Percentiles rank a stretch among this genome's conserved stretches.
phyloP scores from a whole-genome alignment of 2,329 filamentous ascomycete species.

The Pseudocercospora crystallina region DNA sequence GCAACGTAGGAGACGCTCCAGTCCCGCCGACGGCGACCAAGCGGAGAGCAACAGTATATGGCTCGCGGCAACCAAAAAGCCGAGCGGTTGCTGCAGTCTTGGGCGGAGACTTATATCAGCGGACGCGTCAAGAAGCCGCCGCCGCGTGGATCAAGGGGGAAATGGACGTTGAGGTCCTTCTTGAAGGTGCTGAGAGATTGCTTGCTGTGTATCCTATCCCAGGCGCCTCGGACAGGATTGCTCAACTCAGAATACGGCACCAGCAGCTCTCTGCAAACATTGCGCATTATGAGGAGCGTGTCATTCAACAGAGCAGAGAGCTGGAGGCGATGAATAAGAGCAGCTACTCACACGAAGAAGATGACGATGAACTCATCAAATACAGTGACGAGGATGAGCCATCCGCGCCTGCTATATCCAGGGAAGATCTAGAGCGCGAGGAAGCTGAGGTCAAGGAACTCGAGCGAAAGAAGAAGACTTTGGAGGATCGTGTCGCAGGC shows the following conservation, averaged over 20 bases:
- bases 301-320: constrained; percentile 72
- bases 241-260: constrained; percentile 68
- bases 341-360: constrained; percentile 27
- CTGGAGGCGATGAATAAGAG: constrained; percentile 69
- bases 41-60: constrained; percentile 52
- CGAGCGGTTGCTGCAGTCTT: constrained; percentile 88
- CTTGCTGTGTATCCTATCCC: constrained; percentile 82
- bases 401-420: constrained; percentile 53
- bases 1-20: constrained; percentile 10
- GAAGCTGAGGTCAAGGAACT: constrained; percentile 67
- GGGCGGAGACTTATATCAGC: constrained; percentile 80
- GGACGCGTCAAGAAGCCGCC: constrained; percentile 64
- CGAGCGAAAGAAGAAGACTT: constrained; percentile 60
- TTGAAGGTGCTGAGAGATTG: constrained; percentile 85
- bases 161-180: constrained; percentile 80
- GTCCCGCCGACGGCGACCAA: constrained; percentile 15
- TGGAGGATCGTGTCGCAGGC: constrained; percentile 65
- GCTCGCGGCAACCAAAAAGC: constrained; percentile 58
- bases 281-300: constrained; percentile 75
- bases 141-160: constrained; percentile 59
- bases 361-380: constrained; percentile 43
- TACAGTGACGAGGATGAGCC: constrained; percentile 49
- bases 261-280: constrained; percentile 71
- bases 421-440: constrained; percentile 67
- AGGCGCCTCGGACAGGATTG: constrained; percentile 75